phyloP scores from a whole-genome alignment of 371 early-diverging fungal species.

The Dichotomocladium elegans region DNA sequence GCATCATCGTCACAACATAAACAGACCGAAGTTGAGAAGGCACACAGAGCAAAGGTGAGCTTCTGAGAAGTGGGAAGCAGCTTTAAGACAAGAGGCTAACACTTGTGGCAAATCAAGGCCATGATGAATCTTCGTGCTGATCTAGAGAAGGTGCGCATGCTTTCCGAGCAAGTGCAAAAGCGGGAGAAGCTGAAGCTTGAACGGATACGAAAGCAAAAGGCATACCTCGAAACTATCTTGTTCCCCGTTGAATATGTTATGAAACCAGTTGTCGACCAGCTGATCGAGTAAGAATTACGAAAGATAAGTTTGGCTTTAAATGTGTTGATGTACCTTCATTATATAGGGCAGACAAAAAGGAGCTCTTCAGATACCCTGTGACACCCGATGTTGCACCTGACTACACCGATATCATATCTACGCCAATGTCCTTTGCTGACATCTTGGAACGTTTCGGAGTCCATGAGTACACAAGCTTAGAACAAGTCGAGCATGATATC shows the following conservation, averaged over 20 bases:
- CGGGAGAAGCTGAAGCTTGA: constrained; percentile 85
- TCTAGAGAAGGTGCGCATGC: constrained; percentile 82
- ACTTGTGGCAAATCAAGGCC: constrained; percentile 24
- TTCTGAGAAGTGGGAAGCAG: neutral
- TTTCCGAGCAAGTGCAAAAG: constrained; percentile 82
- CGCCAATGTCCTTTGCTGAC: constrained; percentile 58
- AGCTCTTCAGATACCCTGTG: constrained; percentile 65
- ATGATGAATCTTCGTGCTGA: constrained; percentile 71
- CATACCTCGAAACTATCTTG: constrained; percentile 64
- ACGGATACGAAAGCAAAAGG: constrained; percentile 53
- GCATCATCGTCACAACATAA: constrained; percentile 79
- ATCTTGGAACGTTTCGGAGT: constrained; percentile 40
- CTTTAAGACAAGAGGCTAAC: neutral
- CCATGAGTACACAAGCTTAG: constrained; percentile 32
- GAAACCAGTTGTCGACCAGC: constrained; percentile 57
- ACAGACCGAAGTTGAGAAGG: constrained; percentile 76
- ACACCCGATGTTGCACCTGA: constrained; percentile 76
- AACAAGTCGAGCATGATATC: constrained; percentile 55
- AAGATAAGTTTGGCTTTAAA: too few relatives aligned
- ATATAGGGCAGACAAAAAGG: constrained; percentile 43
- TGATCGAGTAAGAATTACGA: constrained; percentile 65
- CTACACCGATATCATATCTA: constrained; percentile 67
- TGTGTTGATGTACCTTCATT: neutral
- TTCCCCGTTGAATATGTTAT: constrained; percentile 72
- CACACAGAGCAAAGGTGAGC: constrained; percentile 55